A percentile compares a stretch with the other conserved stretches of the same genome.
Evolutionary conservation across 805 yeast genomes (phyloP).

Genomic region (Diddensiella santjacobensis): DNA sequence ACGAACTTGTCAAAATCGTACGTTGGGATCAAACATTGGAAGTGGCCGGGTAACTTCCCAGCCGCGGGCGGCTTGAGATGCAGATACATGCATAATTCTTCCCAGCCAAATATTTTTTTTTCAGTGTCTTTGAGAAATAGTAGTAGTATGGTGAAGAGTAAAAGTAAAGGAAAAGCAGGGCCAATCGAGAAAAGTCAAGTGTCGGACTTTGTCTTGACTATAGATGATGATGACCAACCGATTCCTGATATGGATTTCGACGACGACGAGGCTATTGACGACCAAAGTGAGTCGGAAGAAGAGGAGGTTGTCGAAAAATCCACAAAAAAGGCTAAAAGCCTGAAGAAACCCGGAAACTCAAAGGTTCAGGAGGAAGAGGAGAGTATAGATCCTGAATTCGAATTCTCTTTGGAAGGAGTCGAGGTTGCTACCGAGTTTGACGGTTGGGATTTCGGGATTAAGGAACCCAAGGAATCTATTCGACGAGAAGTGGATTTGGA

Average conservation of each 20-base stretch:
- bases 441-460: slow-evolving; percentile 82
- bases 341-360: slow-evolving; percentile 26
- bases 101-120: too few species aligned
- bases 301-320: slow-evolving; percentile 23
- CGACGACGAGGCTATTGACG: slow-evolving; percentile 37
- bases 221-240: slow-evolving; percentile 77
- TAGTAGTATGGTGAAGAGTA: neutral
- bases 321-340: slow-evolving; percentile 13
- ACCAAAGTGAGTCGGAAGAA: slow-evolving; percentile 9
- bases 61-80: neutral
- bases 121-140: neutral
- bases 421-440: slow-evolving; percentile 40
- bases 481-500: slow-evolving; percentile 77
- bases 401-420: slow-evolving; percentile 55
- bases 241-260: slow-evolving; percentile 50
- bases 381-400: slow-evolving; percentile 64
- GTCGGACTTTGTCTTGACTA: slow-evolving; percentile 64
- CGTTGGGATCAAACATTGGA: too few species aligned
- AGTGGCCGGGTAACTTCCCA: too few species aligned
- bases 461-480: slow-evolving; percentile 31
- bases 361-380: slow-evolving; percentile 42
- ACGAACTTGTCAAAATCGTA: too few species aligned
- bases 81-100: too few species aligned
- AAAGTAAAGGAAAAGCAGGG: neutral
- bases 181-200: neutral